Evolutionary conservation across 495 filamentous ascomycete genomes (phyloP).

Genomic region (Penicillium soppii): DNA sequence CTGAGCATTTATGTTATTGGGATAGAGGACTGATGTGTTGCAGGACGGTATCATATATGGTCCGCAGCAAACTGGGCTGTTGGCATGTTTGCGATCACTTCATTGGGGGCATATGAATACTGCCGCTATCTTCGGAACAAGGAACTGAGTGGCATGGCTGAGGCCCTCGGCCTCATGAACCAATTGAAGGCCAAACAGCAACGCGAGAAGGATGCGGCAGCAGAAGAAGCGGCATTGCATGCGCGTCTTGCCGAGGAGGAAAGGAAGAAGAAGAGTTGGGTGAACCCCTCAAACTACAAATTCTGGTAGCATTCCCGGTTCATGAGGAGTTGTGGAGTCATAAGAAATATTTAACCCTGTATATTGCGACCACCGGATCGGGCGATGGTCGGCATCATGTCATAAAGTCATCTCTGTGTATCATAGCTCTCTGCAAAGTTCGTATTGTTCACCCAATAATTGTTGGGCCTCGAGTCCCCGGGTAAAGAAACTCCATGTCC

Average conservation of each 20-base stretch:
- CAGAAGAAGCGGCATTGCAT: slow-evolving; percentile 40
- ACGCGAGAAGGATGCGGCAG: slow-evolving; percentile 60
- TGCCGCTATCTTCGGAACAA: slow-evolving; percentile 69
- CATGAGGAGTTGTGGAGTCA: slow-evolving; percentile 38
- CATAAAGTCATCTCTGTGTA: slow-evolving; percentile 32
- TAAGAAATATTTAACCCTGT: slow-evolving; percentile 30
- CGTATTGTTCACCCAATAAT: slow-evolving; percentile 9
- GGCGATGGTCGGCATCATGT: slow-evolving; percentile 16
- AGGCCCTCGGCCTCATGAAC: slow-evolving; percentile 78
- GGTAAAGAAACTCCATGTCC: not conserved
- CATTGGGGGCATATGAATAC: slow-evolving; percentile 71
- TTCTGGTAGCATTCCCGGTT: slow-evolving; percentile 42
- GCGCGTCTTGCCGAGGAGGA: slow-evolving; percentile 43
- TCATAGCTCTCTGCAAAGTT: slow-evolving; percentile 24
- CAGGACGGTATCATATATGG: slow-evolving; percentile 46
- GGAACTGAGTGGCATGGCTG: slow-evolving; percentile 76
- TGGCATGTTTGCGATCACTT: slow-evolving; percentile 63
- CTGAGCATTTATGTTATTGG: not conserved
- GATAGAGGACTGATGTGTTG: slow-evolving; percentile 6
- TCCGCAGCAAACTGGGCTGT: slow-evolving; percentile 81
- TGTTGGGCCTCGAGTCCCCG: not conserved
- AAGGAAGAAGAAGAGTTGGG: slow-evolving; percentile 55
- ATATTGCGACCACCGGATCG: slow-evolving; percentile 27
- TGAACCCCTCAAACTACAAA: slow-evolving; percentile 47
- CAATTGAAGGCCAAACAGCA: slow-evolving; percentile 66